Evolutionary conservation across 139 green algal genomes (phyloP).

Genomic region (Volvox africanus): DNA sequence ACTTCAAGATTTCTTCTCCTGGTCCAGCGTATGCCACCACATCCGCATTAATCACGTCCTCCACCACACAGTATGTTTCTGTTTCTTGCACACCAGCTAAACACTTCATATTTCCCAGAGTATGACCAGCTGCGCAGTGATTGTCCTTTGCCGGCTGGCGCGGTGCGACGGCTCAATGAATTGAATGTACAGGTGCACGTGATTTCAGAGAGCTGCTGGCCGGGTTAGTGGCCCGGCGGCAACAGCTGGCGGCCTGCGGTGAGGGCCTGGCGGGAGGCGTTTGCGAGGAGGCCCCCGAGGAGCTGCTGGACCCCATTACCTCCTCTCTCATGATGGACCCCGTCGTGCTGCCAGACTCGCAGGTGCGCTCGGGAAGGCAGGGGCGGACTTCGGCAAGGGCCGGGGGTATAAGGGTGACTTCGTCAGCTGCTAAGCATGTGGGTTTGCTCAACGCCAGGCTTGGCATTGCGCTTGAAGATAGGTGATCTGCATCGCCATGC

Average conservation of each 20-base stretch:
- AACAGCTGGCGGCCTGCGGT: constrained; percentile 19
- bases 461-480: too few relatives aligned
- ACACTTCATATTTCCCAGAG: too few relatives aligned
- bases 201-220: constrained; percentile 4
- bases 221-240: background rate
- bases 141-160: too few relatives aligned
- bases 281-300: constrained; percentile 63
- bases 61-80: background rate
- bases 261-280: background rate
- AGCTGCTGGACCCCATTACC: constrained; percentile 77
- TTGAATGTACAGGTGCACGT: background rate
- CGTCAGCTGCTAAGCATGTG: too few relatives aligned
- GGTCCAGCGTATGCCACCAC: too few relatives aligned
- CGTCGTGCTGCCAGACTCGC: constrained; percentile 77
- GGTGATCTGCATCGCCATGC: too few relatives aligned
- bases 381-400: background rate
- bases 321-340: constrained; percentile 81
- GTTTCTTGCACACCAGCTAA: background rate
- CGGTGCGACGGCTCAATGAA: too few relatives aligned
- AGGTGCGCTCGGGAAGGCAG: background rate
- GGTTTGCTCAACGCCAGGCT: too few relatives aligned
- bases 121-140: too few relatives aligned
- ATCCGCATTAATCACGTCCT: background rate
- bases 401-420: background rate
- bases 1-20: too few relatives aligned